Conservation (phyloP, 2,329 filamentous ascomycete species). For the Colletotrichum simmondsii region DNA sequence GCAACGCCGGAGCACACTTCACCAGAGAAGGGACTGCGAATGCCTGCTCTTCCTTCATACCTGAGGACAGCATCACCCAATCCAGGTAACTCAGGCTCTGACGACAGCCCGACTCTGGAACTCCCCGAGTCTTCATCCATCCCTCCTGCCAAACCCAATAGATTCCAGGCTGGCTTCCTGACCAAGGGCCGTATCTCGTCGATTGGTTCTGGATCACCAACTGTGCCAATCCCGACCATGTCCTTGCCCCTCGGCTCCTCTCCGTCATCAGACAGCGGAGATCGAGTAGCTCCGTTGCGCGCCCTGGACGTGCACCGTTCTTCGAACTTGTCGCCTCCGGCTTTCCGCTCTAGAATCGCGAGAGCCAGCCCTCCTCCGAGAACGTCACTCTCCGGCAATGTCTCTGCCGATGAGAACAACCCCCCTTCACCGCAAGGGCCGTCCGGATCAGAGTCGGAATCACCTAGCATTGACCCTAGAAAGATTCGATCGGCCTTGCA, state of each 20-base stretch:
- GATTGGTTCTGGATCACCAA: slow-evolving; percentile 68
- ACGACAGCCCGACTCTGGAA: slow-evolving; percentile 69
- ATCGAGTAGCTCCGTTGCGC: slow-evolving; percentile 57
- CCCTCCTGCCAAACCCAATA: slow-evolving; percentile 67
- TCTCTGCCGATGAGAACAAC: slow-evolving; percentile 62
- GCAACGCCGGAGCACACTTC: slow-evolving; percentile 65
- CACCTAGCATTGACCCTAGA: slow-evolving; percentile 60
- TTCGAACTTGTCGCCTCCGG: slow-evolving; percentile 61
- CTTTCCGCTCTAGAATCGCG: slow-evolving; percentile 44
- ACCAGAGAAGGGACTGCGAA: slow-evolving; percentile 53
- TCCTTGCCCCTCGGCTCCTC: slow-evolving; percentile 66
- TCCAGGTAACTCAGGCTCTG: slow-evolving; percentile 46
- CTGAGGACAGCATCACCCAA: slow-evolving; percentile 53
- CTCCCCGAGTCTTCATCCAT: slow-evolving; percentile 56
- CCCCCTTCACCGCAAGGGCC: slow-evolving; percentile 53
- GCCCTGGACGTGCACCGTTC: slow-evolving; percentile 60
- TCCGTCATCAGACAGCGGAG: slow-evolving; percentile 61
- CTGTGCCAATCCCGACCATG: slow-evolving; percentile 65
- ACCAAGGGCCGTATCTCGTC: slow-evolving; percentile 62
- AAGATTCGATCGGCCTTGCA: slow-evolving; percentile 68
- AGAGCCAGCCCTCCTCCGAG: slow-evolving; percentile 44
- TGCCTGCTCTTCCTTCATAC: slow-evolving; percentile 62
- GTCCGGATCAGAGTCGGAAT: slow-evolving; percentile 61
- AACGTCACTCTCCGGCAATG: slow-evolving; percentile 44
- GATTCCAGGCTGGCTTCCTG: slow-evolving; percentile 91